A percentile compares a stretch with the other conserved stretches of the same genome.
phyloP scores from a whole-genome alignment of 768 basidiomycete genomes.

The Mycena metata region DNA sequence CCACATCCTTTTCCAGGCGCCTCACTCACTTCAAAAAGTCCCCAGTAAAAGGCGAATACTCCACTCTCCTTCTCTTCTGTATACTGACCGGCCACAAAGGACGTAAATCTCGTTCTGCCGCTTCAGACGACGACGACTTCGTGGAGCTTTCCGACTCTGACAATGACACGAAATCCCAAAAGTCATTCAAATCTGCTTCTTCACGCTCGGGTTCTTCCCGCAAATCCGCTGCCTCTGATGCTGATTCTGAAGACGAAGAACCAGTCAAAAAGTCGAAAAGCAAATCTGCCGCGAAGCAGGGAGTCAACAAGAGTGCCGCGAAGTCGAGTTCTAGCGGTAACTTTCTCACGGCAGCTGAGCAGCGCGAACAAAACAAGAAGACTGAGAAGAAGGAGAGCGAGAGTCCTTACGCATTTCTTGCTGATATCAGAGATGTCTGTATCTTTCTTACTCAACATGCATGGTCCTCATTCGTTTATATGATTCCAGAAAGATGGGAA shows the following conservation, averaged over 20 bases:
- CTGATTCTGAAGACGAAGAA: slow-evolving; percentile 51
- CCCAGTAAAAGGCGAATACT: slow-evolving; percentile 68
- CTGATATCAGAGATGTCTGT: slow-evolving; percentile 78
- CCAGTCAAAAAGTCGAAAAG: slow-evolving; percentile 54
- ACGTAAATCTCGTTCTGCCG: slow-evolving; percentile 54
- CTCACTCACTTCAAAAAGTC: slow-evolving; percentile 78
- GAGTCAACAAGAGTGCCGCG: slow-evolving; percentile 42
- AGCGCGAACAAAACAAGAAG: slow-evolving; percentile 80
- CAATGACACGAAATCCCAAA: slow-evolving; percentile 62
- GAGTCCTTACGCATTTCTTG: slow-evolving; percentile 80
- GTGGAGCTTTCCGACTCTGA: slow-evolving; percentile 78
- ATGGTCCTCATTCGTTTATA: slow-evolving; percentile 14
- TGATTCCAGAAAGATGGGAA: slow-evolving; percentile 79
- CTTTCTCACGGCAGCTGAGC: slow-evolving; percentile 90
- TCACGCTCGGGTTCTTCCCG: slow-evolving; percentile 61
- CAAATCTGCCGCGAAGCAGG: slow-evolving; percentile 44
- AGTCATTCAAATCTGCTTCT: slow-evolving; percentile 62
- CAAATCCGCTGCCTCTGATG: slow-evolving; percentile 53
- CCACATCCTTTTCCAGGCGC: slow-evolving; percentile 67
- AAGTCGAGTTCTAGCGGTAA: slow-evolving; percentile 46
- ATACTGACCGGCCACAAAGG: slow-evolving; percentile 45
- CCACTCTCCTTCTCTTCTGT: not conserved
- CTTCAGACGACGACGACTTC: slow-evolving; percentile 77
- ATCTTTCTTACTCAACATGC: not conserved
- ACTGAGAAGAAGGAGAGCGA: slow-evolving; percentile 86